Evolutionary conservation across 2,329 filamentous ascomycete genomes (phyloP).

Genomic region (Iodosphaeria phyllophila): DNA sequence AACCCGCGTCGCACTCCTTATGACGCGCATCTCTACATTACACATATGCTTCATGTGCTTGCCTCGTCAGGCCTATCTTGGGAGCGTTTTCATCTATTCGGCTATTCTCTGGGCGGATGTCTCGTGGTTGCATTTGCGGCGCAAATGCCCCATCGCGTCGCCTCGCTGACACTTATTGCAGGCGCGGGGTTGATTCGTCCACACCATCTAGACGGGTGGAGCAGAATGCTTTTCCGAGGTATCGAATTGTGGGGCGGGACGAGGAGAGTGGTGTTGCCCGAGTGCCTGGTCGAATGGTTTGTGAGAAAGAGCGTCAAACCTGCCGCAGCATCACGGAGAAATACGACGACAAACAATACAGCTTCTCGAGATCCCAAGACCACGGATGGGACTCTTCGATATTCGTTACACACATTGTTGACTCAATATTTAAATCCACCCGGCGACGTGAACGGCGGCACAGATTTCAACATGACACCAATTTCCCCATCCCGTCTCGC

Average conservation of each 20-base stretch:
- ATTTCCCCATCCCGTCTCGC: slow-evolving; percentile 31
- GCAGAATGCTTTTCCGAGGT: slow-evolving; percentile 47
- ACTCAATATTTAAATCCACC: too few relatives aligned
- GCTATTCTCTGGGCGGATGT: slow-evolving; percentile 67
- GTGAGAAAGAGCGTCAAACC: slow-evolving; percentile 18
- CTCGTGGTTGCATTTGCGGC: slow-evolving; percentile 51
- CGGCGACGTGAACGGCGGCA: slow-evolving; percentile 17
- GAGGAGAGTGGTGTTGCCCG: slow-evolving; percentile 38
- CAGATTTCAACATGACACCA: slow-evolving; percentile 23
- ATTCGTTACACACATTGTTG: too few relatives aligned
- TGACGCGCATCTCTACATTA: slow-evolving; percentile 43
- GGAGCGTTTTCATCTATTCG: slow-evolving; percentile 50
- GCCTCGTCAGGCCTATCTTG: slow-evolving; percentile 41
- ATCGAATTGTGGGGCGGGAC: too few relatives aligned
- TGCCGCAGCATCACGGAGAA: slow-evolving; percentile 1
- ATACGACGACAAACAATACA: slow-evolving; percentile 5
- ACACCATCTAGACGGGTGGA: slow-evolving; percentile 39
- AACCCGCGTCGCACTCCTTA: slow-evolving; percentile 35
- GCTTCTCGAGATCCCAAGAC: too few relatives aligned
- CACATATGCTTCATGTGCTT: slow-evolving; percentile 47
- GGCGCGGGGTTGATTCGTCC: slow-evolving; percentile 50
- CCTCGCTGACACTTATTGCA: slow-evolving; percentile 45
- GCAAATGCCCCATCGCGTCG: slow-evolving; percentile 46
- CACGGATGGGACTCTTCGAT: too few relatives aligned
- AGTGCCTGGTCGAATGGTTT: slow-evolving; percentile 30